phyloP scores from a whole-genome alignment of 805 yeast genomes.

The Dipodascopsis uninucleata region DNA sequence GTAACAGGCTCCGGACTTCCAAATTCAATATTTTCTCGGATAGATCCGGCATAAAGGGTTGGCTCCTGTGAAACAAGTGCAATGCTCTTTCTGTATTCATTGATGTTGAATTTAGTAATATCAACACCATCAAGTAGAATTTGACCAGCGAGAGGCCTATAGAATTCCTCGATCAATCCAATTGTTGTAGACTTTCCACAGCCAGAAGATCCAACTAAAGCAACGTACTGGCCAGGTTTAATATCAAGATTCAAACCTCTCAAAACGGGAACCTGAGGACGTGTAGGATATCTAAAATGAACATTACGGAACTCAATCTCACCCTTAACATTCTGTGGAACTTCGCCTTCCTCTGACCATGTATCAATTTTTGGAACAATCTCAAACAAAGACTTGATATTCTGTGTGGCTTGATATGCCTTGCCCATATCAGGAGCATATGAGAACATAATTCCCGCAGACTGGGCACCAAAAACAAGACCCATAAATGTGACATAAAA shows the following conservation, averaged over 20 bases:
- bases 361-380: constrained; percentile 38
- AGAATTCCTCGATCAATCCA: constrained; percentile 53
- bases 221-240: constrained; percentile 83
- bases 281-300: constrained; percentile 35
- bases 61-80: constrained; percentile 63
- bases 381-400: constrained; percentile 36
- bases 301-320: constrained; percentile 47
- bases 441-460: constrained; percentile 44
- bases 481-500: constrained; percentile 43
- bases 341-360: constrained; percentile 34
- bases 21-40: constrained; percentile 66
- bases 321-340: constrained; percentile 40
- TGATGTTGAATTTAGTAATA: constrained; percentile 48
- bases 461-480: constrained; percentile 43
- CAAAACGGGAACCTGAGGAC: constrained; percentile 34
- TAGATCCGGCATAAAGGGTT: constrained; percentile 69
- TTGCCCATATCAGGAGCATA: constrained; percentile 46
- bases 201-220: constrained; percentile 84
- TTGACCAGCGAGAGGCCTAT: constrained; percentile 48
- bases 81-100: constrained; percentile 48
- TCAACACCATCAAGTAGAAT: constrained; percentile 53
- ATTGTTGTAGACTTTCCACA: constrained; percentile 45
- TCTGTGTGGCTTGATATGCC: constrained; percentile 41
- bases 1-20: constrained; percentile 36
- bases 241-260: constrained; percentile 30